Conservation (phyloP, 352 stramenopile genomes). For the Globisporangium emineosum region DNA sequence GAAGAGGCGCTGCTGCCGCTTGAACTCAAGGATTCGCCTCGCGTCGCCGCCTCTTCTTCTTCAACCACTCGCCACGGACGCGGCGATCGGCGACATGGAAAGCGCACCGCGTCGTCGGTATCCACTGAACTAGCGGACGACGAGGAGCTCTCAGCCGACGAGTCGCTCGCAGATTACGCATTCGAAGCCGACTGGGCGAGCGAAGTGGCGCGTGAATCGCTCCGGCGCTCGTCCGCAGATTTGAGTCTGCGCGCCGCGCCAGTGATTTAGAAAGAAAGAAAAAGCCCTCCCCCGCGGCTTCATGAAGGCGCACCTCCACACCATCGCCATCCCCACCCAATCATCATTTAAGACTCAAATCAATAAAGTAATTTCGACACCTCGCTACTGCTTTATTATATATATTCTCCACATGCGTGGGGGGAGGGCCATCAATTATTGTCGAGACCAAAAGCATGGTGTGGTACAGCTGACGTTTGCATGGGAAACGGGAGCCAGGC, state of each 20-base stretch:
- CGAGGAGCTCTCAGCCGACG: conserved; percentile 26
- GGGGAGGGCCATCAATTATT: no score
- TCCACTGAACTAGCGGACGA: conserved; percentile 14
- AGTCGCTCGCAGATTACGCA: conserved; percentile 60
- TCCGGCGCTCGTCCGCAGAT: conserved; percentile 3
- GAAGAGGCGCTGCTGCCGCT: conserved; percentile 32
- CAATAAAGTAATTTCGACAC: neutral
- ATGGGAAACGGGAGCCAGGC: no score
- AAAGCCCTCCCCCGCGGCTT: no score
- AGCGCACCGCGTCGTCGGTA: conserved; percentile 14
- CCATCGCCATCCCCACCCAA: neutral
- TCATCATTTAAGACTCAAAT: conserved; percentile 5
- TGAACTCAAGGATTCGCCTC: conserved; percentile 45
- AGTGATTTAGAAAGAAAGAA: neutral
- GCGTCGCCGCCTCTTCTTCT: neutral
- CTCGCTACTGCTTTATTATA: neutral
- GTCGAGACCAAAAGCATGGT: no score
- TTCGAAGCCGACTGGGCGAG: conserved; percentile 79
- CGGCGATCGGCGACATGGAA: neutral
- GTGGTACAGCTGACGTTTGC: no score
- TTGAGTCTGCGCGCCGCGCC: conserved; percentile 1
- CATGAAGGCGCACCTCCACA: neutral
- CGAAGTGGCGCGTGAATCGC: conserved; percentile 22
- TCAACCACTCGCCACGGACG: neutral
- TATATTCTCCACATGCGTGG: no score